Percentiles rank a stretch among this genome's conserved stretches.
Evolutionary conservation across 257 asterid genomes (phyloP).

Genomic region (Coffea canephora): DNA sequence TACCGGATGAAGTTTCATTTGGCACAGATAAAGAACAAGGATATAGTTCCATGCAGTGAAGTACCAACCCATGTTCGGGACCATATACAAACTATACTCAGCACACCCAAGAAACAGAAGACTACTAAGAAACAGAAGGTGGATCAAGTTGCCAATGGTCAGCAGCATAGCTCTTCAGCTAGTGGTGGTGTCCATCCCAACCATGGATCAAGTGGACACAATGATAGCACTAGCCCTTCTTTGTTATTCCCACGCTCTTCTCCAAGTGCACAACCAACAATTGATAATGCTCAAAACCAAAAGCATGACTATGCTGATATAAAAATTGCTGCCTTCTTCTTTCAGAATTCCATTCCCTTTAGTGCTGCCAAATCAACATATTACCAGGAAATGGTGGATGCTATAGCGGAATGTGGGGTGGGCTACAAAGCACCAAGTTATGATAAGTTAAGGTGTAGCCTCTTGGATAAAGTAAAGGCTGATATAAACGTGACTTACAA

Average conservation of each 20-base stretch:
- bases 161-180: conserved; percentile 44
- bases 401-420: conserved; percentile 39
- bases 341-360: conserved; percentile 42
- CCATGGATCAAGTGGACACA: conserved; percentile 33
- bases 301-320: conserved; percentile 45
- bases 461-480: conserved; percentile 32
- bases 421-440: conserved; percentile 39
- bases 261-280: conserved; percentile 22
- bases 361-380: conserved; percentile 33
- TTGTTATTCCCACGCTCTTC: conserved; percentile 27
- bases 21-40: conserved; percentile 49
- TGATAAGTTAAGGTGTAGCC: conserved; percentile 28
- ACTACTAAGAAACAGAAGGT: conserved; percentile 32
- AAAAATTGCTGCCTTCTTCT: conserved; percentile 44
- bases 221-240: conserved; percentile 33
- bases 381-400: conserved; percentile 40
- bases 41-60: conserved; percentile 41
- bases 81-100: conserved; percentile 30
- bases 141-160: conserved; percentile 31
- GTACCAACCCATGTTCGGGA: conserved; percentile 38
- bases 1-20: conserved; percentile 49
- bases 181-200: conserved; percentile 34
- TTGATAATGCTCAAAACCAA: conserved; percentile 26
- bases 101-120: conserved; percentile 39
- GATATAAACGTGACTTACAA: conserved; percentile 25